Percentiles rank a stretch among this genome's conserved stretches.
phyloP scores from a whole-genome alignment of 139 green algal species.

The Picochlorum sp. region DNA sequence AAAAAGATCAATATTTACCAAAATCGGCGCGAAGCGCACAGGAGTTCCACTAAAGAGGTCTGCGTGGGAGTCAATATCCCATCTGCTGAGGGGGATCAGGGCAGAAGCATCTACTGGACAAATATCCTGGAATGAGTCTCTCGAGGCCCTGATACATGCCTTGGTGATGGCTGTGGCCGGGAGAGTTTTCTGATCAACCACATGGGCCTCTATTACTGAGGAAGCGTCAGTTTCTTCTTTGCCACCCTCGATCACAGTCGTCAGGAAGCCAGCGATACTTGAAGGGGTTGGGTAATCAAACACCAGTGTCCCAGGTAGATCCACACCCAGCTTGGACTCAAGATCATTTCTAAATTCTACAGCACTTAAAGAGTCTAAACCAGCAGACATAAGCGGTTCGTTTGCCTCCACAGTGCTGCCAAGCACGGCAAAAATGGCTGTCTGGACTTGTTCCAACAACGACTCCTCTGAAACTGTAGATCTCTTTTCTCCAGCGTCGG shows the following conservation, averaged over 20 bases:
- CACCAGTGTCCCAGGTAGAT: conserved; percentile 61
- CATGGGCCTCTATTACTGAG: neutral
- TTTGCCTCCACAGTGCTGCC: conserved; percentile 5
- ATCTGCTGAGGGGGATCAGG: conserved; percentile 20
- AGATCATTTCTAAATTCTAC: conserved; percentile 72
- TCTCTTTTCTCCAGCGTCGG: neutral
- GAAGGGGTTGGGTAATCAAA: conserved; percentile 70
- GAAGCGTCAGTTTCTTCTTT: conserved; percentile 1
- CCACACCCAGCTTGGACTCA: conserved; percentile 31
- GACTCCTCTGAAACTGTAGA: neutral
- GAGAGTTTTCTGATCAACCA: neutral
- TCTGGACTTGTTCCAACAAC: conserved; percentile 12
- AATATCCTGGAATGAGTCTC: conserved; percentile 1
- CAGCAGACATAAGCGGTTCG: conserved; percentile 30
- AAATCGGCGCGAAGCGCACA: conserved; percentile 25
- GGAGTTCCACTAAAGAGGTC: conserved; percentile 11
- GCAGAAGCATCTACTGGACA: conserved; percentile 6
- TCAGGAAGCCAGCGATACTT: conserved; percentile 32
- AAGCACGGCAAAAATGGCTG: conserved; percentile 11
- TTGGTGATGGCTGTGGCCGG: neutral
- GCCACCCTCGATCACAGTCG: neutral
- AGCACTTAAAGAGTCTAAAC: conserved; percentile 58
- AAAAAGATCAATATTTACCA: conserved; percentile 33
- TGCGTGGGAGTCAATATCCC: conserved; percentile 20
- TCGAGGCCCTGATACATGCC: neutral